A percentile compares a stretch with the other conserved stretches of the same genome.
Conservation (phyloP, 2,329 filamentous ascomycete genomes). For the Fusarium albosuccineum region DNA sequence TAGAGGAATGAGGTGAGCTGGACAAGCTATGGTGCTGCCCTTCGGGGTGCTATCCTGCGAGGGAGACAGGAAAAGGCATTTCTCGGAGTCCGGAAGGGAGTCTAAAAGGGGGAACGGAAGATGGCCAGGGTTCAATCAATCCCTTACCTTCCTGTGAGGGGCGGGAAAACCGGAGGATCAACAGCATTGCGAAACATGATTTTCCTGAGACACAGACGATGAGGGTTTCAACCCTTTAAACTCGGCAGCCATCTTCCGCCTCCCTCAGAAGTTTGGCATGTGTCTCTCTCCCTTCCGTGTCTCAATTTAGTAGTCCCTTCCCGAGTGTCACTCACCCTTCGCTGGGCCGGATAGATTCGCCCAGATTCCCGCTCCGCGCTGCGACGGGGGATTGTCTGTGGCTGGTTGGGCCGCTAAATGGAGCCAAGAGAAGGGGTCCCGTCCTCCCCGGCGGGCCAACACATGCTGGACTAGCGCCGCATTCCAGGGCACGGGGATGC, state of each 20-base stretch:
- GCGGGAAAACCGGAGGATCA: conserved; percentile 24
- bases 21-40: conserved; percentile 16
- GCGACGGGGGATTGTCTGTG: conserved; percentile 21
- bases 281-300: conserved; percentile 35
- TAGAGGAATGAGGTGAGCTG: conserved; percentile 23
- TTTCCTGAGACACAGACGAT: conserved; percentile 27
- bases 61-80: not conserved
- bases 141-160: not conserved
- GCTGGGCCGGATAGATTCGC: conserved; percentile 27
- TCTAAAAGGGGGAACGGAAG: conserved; percentile 17
- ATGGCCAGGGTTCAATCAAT: conserved; percentile 19
- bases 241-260: not conserved
- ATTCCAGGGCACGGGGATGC: conserved; percentile 36
- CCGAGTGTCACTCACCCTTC: conserved; percentile 2
- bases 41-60: conserved; percentile 5
- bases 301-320: conserved; percentile 17
- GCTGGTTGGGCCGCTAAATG: not conserved
- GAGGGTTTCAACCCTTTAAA: conserved; percentile 6
- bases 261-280: conserved; percentile 33
- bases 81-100: conserved; percentile 12
- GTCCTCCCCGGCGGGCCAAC: conserved; percentile 5
- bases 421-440: conserved; percentile 21
- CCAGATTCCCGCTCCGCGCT: conserved; percentile 33
- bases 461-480: conserved; percentile 21
- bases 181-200: conserved; percentile 27